Conservation (phyloP, 495 filamentous ascomycete species). For the Acidiella bohemica region DNA sequence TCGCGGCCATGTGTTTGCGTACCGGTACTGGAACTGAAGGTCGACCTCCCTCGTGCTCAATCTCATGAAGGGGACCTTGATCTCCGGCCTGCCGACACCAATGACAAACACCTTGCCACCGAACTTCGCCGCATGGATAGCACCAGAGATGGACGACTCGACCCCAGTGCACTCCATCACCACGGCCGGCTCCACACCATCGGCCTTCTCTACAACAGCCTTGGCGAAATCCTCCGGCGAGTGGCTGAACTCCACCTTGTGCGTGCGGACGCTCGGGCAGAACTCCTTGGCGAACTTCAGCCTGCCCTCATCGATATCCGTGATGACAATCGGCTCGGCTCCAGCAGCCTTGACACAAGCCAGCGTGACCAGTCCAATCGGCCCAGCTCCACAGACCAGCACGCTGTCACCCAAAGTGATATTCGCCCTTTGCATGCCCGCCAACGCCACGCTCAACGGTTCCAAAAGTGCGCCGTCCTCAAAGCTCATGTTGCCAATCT, state of each 20-base stretch:
- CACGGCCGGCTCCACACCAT: constrained; percentile 60
- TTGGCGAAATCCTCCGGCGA: constrained; percentile 57
- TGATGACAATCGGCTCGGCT: constrained; percentile 75
- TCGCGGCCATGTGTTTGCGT: constrained; percentile 87
- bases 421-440: constrained; percentile 64
- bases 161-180: constrained; percentile 85
- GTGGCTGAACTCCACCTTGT: constrained; percentile 55
- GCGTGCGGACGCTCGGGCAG: constrained; percentile 57
- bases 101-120: constrained; percentile 90
- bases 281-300: constrained; percentile 70
- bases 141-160: constrained; percentile 71
- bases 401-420: constrained; percentile 71
- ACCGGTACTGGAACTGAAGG: constrained; percentile 89
- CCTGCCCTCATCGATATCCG: constrained; percentile 78
- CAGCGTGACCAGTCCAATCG: constrained; percentile 76
- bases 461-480: constrained; percentile 81
- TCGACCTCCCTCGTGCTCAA: constrained; percentile 83
- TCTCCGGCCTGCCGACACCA: constrained; percentile 86
- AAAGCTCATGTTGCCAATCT: constrained; percentile 72
- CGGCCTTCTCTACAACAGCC: constrained; percentile 50
- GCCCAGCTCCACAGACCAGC: constrained; percentile 77
- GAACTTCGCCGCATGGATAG: constrained; percentile 80
- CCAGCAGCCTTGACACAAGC: constrained; percentile 72
- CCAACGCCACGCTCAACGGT: constrained; percentile 72
- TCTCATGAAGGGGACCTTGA: constrained; percentile 87